Conservation (phyloP, 1,139 yeast species). For the Kodamaea derodonti region DNA sequence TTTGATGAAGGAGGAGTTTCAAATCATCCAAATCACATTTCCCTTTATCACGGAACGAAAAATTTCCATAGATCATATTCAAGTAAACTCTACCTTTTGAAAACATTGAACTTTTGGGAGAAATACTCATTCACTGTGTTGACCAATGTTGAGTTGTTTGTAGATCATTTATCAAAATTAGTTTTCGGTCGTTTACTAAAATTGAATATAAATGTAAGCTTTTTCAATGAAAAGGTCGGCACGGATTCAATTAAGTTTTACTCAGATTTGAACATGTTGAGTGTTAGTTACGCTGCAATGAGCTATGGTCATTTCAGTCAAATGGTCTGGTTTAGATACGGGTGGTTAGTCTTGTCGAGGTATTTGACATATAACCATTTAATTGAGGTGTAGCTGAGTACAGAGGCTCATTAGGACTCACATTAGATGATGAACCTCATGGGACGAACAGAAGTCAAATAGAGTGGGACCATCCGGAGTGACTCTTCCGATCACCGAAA, state of each 20-base stretch:
- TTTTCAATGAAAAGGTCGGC: conserved; percentile 25
- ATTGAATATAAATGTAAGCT: conserved; percentile 39
- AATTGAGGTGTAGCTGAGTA: conserved; percentile 26
- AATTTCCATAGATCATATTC: conserved; percentile 22
- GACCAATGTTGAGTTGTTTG: conserved; percentile 44
- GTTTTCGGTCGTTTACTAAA: conserved; percentile 31
- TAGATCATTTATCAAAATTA: conserved; percentile 29
- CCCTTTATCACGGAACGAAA: conserved; percentile 56
- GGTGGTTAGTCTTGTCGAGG: conserved; percentile 77
- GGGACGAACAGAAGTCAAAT: background rate
- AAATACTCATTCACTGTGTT: conserved; percentile 52
- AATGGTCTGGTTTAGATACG: conserved; percentile 93
- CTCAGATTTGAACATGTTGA: conserved; percentile 55
- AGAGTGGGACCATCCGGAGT: no score
- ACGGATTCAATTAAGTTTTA: conserved; percentile 38
- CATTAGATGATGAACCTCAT: background rate
- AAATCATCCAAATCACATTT: conserved; percentile 77
- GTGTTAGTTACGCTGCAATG: conserved; percentile 72
- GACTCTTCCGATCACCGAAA: no score
- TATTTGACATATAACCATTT: conserved; percentile 75
- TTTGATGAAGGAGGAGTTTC: conserved; percentile 86
- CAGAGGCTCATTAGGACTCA: no score
- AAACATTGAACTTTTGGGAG: conserved; percentile 42
- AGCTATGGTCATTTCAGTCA: conserved; percentile 79
- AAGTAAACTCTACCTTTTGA: conserved; percentile 32